Evolutionary conservation across 768 basidiomycete genomes (phyloP), one percentile per base, ranked within the genome.

Genomic region (Leccinellum rugosiceps): DNA sequence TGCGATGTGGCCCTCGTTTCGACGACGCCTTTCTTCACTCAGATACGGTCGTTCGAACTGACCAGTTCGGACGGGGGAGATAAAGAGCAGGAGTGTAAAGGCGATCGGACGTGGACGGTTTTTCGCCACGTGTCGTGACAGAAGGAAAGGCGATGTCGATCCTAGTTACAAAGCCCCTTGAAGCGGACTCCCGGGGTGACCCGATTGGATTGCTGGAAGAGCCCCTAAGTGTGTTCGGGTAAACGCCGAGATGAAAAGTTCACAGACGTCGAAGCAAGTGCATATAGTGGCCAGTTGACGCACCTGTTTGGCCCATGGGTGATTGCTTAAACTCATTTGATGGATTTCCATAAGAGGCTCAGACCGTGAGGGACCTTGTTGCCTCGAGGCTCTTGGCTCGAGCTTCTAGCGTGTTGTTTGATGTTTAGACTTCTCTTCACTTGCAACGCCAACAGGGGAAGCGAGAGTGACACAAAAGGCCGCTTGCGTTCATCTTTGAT

Each of bases 171-270:
- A 43, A 15, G 34, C 23, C 47, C 38, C 25, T 47, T 15, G 41
- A 59, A 44, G 23, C 31, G 64, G 52, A 21, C 52, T 35, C 53
- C 56, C 17, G 55, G 56, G 61, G 63, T 57, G 57, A 44, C 58
- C 57, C 8, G 35, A 38, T 38, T 34, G 44, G 64, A 56, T 44
- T 58, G 35, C 21, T 51, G 8, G 38, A 56, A 28, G 59, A 45
- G 6, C 53, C 49, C 32, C 57, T 63, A 35, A 23, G 13, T 6
- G 10, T 28, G 28, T 28, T 19, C 3, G 30, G 15, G 25, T 21
- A 26, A 44, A 26, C 31, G 14, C 41, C 11, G 41, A 31, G 23
- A 28, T 15, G 35, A n/a, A 31, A 1, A 4, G 38, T 34, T 7
- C 1, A 15, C 6, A 43, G 28, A 19, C 54, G 15, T 58, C 15